Evolutionary conservation across 2,329 filamentous ascomycete genomes (phyloP), one percentile per base, ranked within the genome.

Genomic region (Aspergillus fructus): DNA sequence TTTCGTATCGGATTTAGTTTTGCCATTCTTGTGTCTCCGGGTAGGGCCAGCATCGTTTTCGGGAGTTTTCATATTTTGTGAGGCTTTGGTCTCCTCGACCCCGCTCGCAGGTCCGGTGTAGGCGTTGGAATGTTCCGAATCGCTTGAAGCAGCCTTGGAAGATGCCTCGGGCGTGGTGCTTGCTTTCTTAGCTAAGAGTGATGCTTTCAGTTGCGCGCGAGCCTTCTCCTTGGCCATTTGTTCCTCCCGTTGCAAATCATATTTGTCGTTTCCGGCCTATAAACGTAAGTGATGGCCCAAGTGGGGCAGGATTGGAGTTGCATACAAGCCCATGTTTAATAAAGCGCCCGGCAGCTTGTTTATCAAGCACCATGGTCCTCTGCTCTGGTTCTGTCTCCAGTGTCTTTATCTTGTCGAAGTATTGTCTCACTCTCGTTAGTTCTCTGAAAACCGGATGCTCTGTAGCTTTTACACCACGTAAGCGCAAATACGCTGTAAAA

Each of bases 351-450:
- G 91, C 90, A 5, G 91, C 93, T 63, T 85, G 84, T 66, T 89
- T 93, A 69, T 97, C 83, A 23, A 89, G 68, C 21, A 74, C 85
- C 61, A 90, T 77, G 1, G 78, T 82, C 33, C 83, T 81, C 67
- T 85, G 79, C 53, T 78, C 74, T 3, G 83, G 81, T 1, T 84
- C 83, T 6, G 80, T 82, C 74, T 97, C 92, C 3, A 86, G 83
- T 13, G 81, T 79, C 70, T 94, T 91, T 72, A 97, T 93, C 79
- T 97, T 99, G 59, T 85, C 86, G 76, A 96, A 96, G 74, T 97
- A 97, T 71, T 92, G 89, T 74, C 88, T 91, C 53, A 97, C 88
- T 56, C 94, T 87, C 58, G 86, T 88, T 61, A 99, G 83, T 78
- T 99, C 94, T 58, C 83, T 83, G 76, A 91, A 94, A 58, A 99